A percentile compares a stretch with the other conserved stretches of the same genome.
Conservation (phyloP, 2,329 filamentous ascomycete genomes). For the Fusarium stilboides region DNA sequence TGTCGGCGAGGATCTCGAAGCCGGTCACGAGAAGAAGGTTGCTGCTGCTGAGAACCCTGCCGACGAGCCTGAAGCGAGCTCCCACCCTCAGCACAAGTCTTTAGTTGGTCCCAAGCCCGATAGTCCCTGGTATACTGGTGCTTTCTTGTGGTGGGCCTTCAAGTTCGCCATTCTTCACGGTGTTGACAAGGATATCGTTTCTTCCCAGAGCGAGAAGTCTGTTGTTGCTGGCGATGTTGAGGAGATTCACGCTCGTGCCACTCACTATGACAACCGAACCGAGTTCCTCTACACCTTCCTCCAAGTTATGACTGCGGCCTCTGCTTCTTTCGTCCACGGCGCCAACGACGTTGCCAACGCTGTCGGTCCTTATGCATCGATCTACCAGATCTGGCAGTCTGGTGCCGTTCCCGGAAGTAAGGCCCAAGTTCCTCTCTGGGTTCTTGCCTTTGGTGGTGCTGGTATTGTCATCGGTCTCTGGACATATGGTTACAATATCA, state of each 20-base stretch:
- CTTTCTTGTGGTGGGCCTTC: constrained; percentile 61
- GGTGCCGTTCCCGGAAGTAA: constrained; percentile 61
- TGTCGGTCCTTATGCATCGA: constrained; percentile 74
- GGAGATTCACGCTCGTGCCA: constrained; percentile 69
- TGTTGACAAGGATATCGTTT: constrained; percentile 60
- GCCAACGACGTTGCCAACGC: constrained; percentile 77
- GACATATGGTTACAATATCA: constrained; percentile 76
- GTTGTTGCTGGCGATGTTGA: constrained; percentile 68
- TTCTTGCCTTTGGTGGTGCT: constrained; percentile 68
- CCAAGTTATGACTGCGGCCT: constrained; percentile 72
- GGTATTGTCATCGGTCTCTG: constrained; percentile 70
- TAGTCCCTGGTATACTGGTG: constrained; percentile 60
- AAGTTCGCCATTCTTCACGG: constrained; percentile 66
- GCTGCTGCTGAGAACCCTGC: constrained; percentile 57
- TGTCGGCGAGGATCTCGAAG: constrained; percentile 44
- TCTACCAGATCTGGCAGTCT: constrained; percentile 72
- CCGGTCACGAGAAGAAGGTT: constrained; percentile 49
- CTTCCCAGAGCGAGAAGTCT: constrained; percentile 54
- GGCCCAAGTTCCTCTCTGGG: constrained; percentile 71
- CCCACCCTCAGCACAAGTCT: constrained; percentile 49
- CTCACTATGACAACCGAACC: constrained; percentile 73
- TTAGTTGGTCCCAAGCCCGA: constrained; percentile 59
- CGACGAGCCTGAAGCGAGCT: constrained; percentile 70
- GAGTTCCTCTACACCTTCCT: constrained; percentile 75
- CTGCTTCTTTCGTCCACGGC: constrained; percentile 76